Base-by-base conservation (phyloP, 495 filamentous ascomycete genomes). In the Pyrenula aspistea region DNA sequence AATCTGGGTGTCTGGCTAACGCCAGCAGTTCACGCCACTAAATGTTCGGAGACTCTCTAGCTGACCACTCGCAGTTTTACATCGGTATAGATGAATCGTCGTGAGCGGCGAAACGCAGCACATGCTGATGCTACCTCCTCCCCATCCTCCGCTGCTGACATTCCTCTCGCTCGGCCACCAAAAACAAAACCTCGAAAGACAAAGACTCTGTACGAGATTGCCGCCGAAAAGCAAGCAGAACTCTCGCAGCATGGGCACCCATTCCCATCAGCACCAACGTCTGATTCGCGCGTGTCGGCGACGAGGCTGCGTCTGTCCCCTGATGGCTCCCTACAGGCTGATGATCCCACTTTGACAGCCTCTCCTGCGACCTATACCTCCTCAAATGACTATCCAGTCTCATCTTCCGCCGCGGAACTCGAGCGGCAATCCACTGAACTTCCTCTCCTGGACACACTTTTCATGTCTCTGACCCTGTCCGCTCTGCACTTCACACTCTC, bases 401-500 rank as follows among this genome's bases (percentile, higher is more conserved):
- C 59, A 10, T 47, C 67, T 22, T 56, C 61, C 1, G 49, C 47
- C 10, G 15, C n/a, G 4, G 54, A 56, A 24, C 20, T 57, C n/a
- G 57, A 51, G 1, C 42, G 55, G 15, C n/a, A 48, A 48, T 47
- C 22, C 1, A 25, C 22, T 11, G 25, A 56, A 42, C 2, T 69
- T 10, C 74, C 74, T 2, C 63, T 77, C 53, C 61, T 78, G 57
- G 76, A 79, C 61, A 75, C 75, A 49, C 22, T 74, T 2, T 65
- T 80, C 24, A 73, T 83, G 24, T 80, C 83, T 10, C 60, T 84
- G 2, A 86, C 85, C 49, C 72, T 96, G 61, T 77, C 82, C 19
- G 89, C 89, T 73, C 75, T 96, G 23, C 88, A 96, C 68, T 83
- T 94, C 61, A 91, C 89, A 1, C 77, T 98, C 23, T 89, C 93